Conservation (phyloP, 495 filamentous ascomycete genomes). For the Diplogelasinospora grovesii region DNA sequence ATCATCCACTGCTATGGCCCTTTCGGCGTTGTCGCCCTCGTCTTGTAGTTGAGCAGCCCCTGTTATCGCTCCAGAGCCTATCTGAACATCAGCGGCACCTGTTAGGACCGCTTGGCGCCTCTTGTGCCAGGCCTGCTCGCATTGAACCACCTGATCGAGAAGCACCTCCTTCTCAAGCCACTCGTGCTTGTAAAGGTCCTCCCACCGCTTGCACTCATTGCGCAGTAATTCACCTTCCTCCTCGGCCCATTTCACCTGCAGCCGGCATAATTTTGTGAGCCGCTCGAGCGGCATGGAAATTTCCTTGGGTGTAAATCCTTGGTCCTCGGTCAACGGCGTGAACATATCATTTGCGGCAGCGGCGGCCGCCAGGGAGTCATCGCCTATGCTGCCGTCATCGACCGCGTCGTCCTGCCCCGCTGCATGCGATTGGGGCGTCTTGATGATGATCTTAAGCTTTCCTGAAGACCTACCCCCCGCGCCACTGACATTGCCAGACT, state of each 20-base stretch:
- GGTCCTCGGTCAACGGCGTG: slow-evolving; percentile 49
- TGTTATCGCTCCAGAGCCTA: too few relatives aligned
- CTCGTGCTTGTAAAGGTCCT: slow-evolving; percentile 62
- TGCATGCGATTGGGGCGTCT: slow-evolving; percentile 46
- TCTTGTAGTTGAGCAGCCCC: too few relatives aligned
- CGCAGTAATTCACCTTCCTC: slow-evolving; percentile 59
- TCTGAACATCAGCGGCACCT: slow-evolving; percentile 25
- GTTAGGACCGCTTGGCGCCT: slow-evolving; percentile 37
- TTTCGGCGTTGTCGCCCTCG: too few relatives aligned
- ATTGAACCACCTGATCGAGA: slow-evolving; percentile 47
- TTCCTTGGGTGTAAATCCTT: slow-evolving; percentile 68
- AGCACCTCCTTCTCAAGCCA: slow-evolving; percentile 79
- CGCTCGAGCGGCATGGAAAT: slow-evolving; percentile 59
- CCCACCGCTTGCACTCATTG: slow-evolving; percentile 56
- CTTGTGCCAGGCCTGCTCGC: slow-evolving; percentile 44
- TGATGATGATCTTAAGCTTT: slow-evolving; percentile 62
- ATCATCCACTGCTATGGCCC: too few relatives aligned
- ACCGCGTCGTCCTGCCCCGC: slow-evolving; percentile 48
- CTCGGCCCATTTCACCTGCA: slow-evolving; percentile 76
- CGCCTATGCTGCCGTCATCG: slow-evolving; percentile 45
- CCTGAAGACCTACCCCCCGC: slow-evolving; percentile 52
- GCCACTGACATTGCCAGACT: slow-evolving; percentile 34
- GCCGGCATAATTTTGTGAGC: slow-evolving; percentile 65
- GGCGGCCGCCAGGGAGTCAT: too few relatives aligned
- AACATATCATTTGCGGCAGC: slow-evolving; percentile 38